Evolutionary conservation across 2,329 filamentous ascomycete genomes (phyloP), one percentile per base, ranked within the genome.

Genomic region (Trichoderma sp.): DNA sequence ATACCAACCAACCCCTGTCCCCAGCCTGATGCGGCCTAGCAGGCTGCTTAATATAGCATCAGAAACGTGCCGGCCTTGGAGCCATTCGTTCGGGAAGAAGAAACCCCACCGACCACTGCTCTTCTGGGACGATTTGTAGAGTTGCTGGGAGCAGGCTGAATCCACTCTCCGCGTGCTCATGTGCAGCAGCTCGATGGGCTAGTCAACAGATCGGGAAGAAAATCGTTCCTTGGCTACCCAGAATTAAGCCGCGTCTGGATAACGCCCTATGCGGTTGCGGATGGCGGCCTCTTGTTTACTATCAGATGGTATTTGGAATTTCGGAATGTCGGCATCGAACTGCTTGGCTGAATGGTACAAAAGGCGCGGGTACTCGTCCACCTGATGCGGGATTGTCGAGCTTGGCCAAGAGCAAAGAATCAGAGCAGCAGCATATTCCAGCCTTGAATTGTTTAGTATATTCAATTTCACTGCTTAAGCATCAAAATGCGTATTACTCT

Each of bases 11-110:
- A 34, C 53, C 53, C 61, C 53, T 27, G 45, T 22, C 32, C 37
- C 13, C 52, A 19, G 19, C 48, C 60, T 8, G 34, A 64, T 64
- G 10, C n/a, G 60, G 60, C 39, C 60, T 64, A 64, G 60, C 34
- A 54, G 12, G 48, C 7, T 32, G 34, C 60, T 64, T 64, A 64
- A 64, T 64, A 64, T 64, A 64, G 60, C 34, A 54, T 64, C 60
- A 54, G n/a, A 29, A 54, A 53, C 34, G 32, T 42, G 60, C 58
- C 56, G 42, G 35, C 35, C 22, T 39, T 39, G 22, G 56, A 35
- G 34, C 60, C 60, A 32, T 42, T 54, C 25, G 48, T 22, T 42
- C 34, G 60, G 60, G 60, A 60, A 34, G 17, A 34, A 32, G 35
- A 29, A 22, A 17, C 34, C 60, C 60, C 60, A 64, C 60, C 25